Evolutionary conservation across 2,329 filamentous ascomycete genomes (phyloP), one percentile per base, ranked within the genome.

Genomic region (Aspergillus fumigatiaffinis): DNA sequence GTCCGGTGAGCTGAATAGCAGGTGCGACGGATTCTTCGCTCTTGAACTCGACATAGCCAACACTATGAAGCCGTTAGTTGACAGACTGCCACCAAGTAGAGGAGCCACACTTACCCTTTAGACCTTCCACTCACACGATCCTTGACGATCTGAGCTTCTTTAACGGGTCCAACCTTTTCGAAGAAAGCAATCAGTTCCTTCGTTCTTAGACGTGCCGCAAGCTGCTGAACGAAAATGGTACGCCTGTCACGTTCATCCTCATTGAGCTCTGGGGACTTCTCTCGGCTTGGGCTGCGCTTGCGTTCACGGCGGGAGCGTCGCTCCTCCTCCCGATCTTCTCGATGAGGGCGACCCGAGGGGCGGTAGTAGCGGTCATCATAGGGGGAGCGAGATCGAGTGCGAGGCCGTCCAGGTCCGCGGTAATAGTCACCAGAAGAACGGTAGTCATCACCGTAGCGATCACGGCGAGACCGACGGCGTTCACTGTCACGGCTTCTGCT

Each of bases 41-140:
- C 75, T 92, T 95, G 79, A 99, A 99, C 82, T 99, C 94, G 81
- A 99, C 95, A 72, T 99, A 99, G 74, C 95, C 94, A 76, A 99
- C 94, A 77, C 94, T 97, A 58, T 14, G 53, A 4, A 23, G 62
- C n/a, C 56, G 54, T 64, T 54, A 64, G 56, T 9, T 51, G 14
- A 26, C 26, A 54, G 25, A 25, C 52, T 9, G 8, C 42, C 6
- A 8, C 20, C 10, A 67, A 8, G 50, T 50, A 28, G 47, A 44
- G 50, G 49, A 48, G 54, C 20, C 53, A 7, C 58, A 32, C 89
- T 71, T 82, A 96, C 93, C 94, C 94, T 82, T 99, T 99, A 61
- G 92, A 97, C 77, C 94, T 90, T 68, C 92, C 91, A 78, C 92
- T 97, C 62, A 99, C 92, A 61, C 94, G 86, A 69, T 99, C 94